Evolutionary conservation across 2,329 filamentous ascomycete species (phyloP), one percentile per base, ranked within the genome.

Genomic region (Aplosporella prunicola): DNA sequence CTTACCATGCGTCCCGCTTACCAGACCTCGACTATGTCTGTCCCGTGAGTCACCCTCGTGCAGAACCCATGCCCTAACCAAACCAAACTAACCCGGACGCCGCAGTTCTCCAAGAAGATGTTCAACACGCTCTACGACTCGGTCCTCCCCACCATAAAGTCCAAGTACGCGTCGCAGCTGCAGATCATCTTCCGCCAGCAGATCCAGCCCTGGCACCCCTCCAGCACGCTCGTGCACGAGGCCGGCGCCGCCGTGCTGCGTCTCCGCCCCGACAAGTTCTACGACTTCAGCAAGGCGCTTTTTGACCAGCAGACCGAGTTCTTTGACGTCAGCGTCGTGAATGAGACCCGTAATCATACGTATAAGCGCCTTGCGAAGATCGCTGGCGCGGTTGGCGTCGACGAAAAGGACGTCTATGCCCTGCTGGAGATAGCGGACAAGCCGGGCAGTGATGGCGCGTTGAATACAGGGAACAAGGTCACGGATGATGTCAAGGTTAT

Each of bases 151-250:
- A 58, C 74, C 32, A 69, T 93, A 48, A 56, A 76, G 32, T 50
- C 68, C 33, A 77, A 78, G 50, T 78, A 82, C 45, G 50, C 64
- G 16, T 69, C 66, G 42, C 71, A 69, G 43, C 64, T 94, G 3
- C 72, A 82, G 50, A 69, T 93, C 49, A 74, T 96, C 52, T 84
- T 95, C 69, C 81, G 88, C 33, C 88, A 89, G 58, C 87, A 94
- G 58, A 76, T 95, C 52, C 87, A 94, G 66, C 86, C 87, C 10
- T 94, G 89, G 89, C 88, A 96, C 63, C 89, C 89, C 2, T 86
- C 82, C 14, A 87, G 56, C 0, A 69, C 64, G 0, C 59, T 69
- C 18, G 69, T 75, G 39, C 84, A 89, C 66, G 89, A 96, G 71
- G 82, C 87, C 20, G 88, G 69, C 3, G 73, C 86, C 20, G 89